Percentiles rank a stretch among this genome's conserved stretches.
Evolutionary conservation across 2,329 filamentous ascomycete genomes (phyloP).

Genomic region (Nemania sp.): DNA sequence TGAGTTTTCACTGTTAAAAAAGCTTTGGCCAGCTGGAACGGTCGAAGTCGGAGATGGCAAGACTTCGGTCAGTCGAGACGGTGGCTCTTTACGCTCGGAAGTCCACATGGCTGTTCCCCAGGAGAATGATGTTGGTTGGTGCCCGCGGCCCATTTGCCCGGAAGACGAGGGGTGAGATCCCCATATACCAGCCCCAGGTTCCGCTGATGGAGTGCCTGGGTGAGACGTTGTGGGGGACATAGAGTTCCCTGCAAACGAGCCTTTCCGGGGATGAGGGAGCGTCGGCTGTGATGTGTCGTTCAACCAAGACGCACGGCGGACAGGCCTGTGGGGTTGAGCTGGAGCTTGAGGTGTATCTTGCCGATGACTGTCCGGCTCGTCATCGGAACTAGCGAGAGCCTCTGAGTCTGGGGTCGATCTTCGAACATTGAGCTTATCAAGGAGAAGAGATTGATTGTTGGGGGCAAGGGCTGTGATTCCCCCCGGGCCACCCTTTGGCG

Average conservation of each 20-base stretch:
- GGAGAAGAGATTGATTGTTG: constrained; percentile 65
- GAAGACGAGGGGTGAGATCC: constrained; percentile 54
- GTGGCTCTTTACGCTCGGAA: constrained; percentile 74
- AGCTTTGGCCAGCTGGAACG: constrained; percentile 48
- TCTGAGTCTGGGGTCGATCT: constrained; percentile 93
- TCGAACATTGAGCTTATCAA: constrained; percentile 77
- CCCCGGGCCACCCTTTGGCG: constrained; percentile 55
- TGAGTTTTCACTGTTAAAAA: constrained; percentile 52
- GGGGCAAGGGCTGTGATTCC: constrained; percentile 51
- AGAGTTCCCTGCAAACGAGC: constrained; percentile 74
- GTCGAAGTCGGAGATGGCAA: constrained; percentile 73
- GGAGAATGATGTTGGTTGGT: constrained; percentile 57
- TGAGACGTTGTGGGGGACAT: constrained; percentile 81
- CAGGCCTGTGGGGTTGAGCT: constrained; percentile 61
- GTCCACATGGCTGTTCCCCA: constrained; percentile 89
- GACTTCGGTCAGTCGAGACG: constrained; percentile 73
- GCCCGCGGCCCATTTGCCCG: constrained; percentile 51
- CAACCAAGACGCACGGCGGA: constrained; percentile 79
- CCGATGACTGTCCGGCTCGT: constrained; percentile 74
- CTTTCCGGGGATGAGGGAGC: constrained; percentile 68
- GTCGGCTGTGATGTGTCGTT: constrained; percentile 72
- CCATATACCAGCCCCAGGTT: constrained; percentile 60
- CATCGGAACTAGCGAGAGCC: constrained; percentile 89
- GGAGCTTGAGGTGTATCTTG: constrained; percentile 54
- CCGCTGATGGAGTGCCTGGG: constrained; percentile 75